A percentile compares a stretch with the other conserved stretches of the same genome.
Evolutionary conservation across 2,329 filamentous ascomycete species (phyloP).

Genomic region (Pseudocercospora vitis): DNA sequence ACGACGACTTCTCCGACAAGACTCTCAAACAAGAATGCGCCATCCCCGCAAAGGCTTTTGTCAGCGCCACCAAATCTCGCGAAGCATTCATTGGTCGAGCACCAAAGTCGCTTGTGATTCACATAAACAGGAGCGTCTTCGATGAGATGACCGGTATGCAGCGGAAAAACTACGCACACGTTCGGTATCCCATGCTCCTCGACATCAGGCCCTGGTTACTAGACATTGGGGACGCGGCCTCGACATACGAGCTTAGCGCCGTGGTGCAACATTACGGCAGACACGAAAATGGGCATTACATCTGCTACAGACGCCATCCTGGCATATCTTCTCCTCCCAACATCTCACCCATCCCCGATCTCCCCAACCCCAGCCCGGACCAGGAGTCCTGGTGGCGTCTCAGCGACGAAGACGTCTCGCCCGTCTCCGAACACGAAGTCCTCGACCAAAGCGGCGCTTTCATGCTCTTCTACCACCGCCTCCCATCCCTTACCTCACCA

Average conservation of each 20-base stretch:
- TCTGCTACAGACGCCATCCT: constrained; percentile 78
- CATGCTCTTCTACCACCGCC: constrained; percentile 92
- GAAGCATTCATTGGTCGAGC: constrained; percentile 83
- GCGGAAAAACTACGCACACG: constrained; percentile 78
- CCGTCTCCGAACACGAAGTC: constrained; percentile 71
- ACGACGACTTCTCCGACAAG: constrained; percentile 72
- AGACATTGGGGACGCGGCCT: constrained; percentile 38
- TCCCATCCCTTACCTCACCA: constrained; percentile 1
- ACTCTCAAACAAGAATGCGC: constrained; percentile 49
- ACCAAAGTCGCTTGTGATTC: constrained; percentile 77
- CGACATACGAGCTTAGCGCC: constrained; percentile 46
- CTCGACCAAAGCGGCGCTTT: constrained; percentile 80
- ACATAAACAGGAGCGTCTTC: constrained; percentile 90
- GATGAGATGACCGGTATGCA: constrained; percentile 77
- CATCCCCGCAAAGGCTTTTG: constrained; percentile 61
- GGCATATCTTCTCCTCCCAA: background rate
- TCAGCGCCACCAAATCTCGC: constrained; percentile 80
- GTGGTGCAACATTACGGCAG: constrained; percentile 86
- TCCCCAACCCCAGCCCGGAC: constrained; percentile 24
- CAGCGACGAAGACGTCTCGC: constrained; percentile 81
- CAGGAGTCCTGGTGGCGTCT: constrained; percentile 78
- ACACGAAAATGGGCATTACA: constrained; percentile 94
- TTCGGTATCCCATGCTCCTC: constrained; percentile 72
- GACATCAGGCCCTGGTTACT: constrained; percentile 85
- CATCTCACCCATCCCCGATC: constrained; percentile 29